Evolutionary conservation across 164 flowering plant species (phyloP).

Genomic region (Warburgia ugandensis): DNA sequence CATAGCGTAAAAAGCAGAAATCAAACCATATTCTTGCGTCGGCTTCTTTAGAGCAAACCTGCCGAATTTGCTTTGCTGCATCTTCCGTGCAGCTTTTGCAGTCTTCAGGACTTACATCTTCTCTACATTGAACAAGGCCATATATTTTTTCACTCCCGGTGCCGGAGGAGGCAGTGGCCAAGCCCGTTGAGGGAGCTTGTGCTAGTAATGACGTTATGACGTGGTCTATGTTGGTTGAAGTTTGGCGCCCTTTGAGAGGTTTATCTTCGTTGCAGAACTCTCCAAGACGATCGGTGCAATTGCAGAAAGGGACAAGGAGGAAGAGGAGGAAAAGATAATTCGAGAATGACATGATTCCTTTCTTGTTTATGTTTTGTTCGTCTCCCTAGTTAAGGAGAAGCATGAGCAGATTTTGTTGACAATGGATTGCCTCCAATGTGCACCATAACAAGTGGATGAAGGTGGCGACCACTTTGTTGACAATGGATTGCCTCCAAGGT

Average conservation of each 20-base stretch:
- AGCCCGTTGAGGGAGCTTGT: conserved; percentile 1
- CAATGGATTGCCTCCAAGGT: too few relatives aligned
- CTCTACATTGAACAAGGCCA: conserved; percentile 10
- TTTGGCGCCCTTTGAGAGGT: not conserved
- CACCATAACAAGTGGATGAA: too few relatives aligned
- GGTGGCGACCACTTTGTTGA: too few relatives aligned
- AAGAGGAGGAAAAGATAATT: conserved; percentile 1
- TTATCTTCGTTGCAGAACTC: conserved; percentile 5
- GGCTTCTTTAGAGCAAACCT: not conserved
- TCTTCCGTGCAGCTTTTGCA: conserved; percentile 7
- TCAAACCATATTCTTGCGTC: conserved; percentile 12
- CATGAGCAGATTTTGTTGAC: too few relatives aligned
- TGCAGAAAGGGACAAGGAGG: not conserved
- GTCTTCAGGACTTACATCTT: conserved; percentile 4
- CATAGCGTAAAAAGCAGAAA: conserved; percentile 10
- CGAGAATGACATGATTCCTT: not conserved
- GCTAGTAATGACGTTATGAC: conserved; percentile 2
- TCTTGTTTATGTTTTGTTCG: not conserved
- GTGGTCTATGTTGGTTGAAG: not conserved
- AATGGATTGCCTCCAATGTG: too few relatives aligned
- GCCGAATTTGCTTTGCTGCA: not conserved
- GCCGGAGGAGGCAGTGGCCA: conserved; percentile 1
- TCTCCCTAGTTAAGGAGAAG: too few relatives aligned
- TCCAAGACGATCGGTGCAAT: not conserved
- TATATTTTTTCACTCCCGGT: not conserved